Evolutionary conservation across 495 filamentous ascomycete species (phyloP).

Genomic region (Hypoxylon rickii): DNA sequence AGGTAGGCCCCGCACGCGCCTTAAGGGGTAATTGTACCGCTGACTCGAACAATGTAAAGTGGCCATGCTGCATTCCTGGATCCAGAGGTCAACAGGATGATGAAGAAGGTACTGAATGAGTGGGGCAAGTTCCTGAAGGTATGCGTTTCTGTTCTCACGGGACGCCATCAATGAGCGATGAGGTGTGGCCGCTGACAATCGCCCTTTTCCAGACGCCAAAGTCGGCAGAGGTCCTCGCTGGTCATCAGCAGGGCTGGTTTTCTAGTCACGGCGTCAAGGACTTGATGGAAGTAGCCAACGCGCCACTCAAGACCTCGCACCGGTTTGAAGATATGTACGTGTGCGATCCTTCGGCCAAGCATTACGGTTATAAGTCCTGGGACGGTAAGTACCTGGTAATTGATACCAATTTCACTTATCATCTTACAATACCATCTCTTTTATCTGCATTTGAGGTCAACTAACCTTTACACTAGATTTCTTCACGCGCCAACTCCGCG

Average conservation of each 20-base stretch:
- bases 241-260: constrained; percentile 64
- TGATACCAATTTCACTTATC: background rate
- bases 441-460: no score
- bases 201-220: constrained; percentile 46
- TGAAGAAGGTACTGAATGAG: constrained; percentile 70
- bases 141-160: background rate
- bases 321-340: constrained; percentile 58
- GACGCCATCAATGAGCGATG: background rate
- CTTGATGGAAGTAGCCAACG: constrained; percentile 55
- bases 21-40: constrained; percentile 25
- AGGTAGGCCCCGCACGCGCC: constrained; percentile 51
- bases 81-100: constrained; percentile 66
- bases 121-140: constrained; percentile 66
- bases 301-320: constrained; percentile 42
- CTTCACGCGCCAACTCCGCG: constrained; percentile 66
- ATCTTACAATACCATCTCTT: no score
- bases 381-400: constrained; percentile 50
- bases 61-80: constrained; percentile 70
- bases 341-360: constrained; percentile 52
- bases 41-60: constrained; percentile 59
- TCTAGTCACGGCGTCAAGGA: constrained; percentile 51
- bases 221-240: constrained; percentile 61
- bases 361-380: constrained; percentile 72
- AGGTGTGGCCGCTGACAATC: background rate
- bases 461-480: constrained; percentile 51